Conservation (phyloP, 116 monocot species). For the Cymodocea nodosa region DNA sequence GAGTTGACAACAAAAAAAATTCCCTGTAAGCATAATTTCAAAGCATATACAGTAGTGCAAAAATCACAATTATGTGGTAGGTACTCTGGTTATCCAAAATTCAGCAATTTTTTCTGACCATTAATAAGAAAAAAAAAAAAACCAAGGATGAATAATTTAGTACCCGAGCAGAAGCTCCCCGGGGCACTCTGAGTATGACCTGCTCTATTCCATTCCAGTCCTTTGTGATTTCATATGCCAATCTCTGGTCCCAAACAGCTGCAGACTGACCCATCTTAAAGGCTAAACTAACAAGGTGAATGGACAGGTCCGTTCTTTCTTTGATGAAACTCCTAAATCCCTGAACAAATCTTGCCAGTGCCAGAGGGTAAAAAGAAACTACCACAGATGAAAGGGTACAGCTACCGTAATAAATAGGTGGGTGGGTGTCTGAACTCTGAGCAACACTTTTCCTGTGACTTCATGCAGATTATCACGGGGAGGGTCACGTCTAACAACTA, state of each 20-base stretch:
- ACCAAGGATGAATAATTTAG: background rate
- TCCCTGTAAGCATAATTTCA: background rate
- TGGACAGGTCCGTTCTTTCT: too few relatives aligned
- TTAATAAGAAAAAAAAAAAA: background rate
- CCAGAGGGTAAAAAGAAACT: too few relatives aligned
- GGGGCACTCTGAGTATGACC: constrained; percentile 46
- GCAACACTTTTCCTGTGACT: background rate
- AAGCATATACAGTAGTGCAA: too few relatives aligned
- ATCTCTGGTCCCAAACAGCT: constrained; percentile 41
- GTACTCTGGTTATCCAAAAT: too few relatives aligned
- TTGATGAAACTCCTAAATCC: too few relatives aligned
- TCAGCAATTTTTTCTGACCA: too few relatives aligned
- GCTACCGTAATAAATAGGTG: too few relatives aligned
- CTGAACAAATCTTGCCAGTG: too few relatives aligned
- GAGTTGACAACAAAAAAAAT: constrained; percentile 5
- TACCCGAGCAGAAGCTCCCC: constrained; percentile 66
- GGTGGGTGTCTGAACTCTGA: background rate
- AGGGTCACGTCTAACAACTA: background rate
- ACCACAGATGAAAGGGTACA: too few relatives aligned
- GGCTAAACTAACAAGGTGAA: background rate
- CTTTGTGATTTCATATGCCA: constrained; percentile 33
- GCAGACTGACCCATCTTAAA: constrained; percentile 48
- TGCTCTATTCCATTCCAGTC: constrained; percentile 73
- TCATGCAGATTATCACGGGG: background rate
- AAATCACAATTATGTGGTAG: too few relatives aligned